Base-by-base conservation (phyloP, 1,284 basidiomycete genomes). In the Ustilago crameri region DNA sequence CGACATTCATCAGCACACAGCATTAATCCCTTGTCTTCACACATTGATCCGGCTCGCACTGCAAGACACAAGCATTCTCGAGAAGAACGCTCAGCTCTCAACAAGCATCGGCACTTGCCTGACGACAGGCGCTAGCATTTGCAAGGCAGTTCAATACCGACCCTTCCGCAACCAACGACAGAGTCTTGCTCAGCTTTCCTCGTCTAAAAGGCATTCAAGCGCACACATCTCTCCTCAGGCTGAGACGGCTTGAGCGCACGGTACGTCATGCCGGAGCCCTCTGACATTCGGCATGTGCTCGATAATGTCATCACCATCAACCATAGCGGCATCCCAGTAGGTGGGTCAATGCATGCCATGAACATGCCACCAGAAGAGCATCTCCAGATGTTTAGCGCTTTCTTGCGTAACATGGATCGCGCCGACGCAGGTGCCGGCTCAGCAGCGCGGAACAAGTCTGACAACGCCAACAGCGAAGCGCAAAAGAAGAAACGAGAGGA, bases 401-500 rank as follows among this genome's bases (percentile, higher is more conserved):
- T 61, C 8, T 27, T 67, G 14, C 45, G 46, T 30, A 51, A 40
- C 34, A 35, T 26, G 22, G 22, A 30, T 32, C 53, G 43, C 45
- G 30, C 17, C 3, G 50, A 46, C 2, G 23, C 50, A 17, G 41
- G 47, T 18, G 12, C 50, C 32, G 35, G 43, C 26, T 23, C 56
- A 14, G 9, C 55, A 8, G 38, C 40, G 1, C 65, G 66, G 22
- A 14, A 17, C 26, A 62, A 58, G 34, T 24, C 53, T 20, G 66
- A 69, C 23, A 20, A 49, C 15, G 27, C 55, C 32, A 43, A 53
- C 30, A 43, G 37, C 32, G 68, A 71, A 18, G 44, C 62, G 5
- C 62, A 54, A 22, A 71, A 62, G 52, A 65, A 58, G 54, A 65
- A 59, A 38, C 59, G 93, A 79, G 91, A 91, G 80, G 91, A 80